Evolutionary conservation across 1,284 basidiomycete genomes (phyloP), one percentile per base, ranked within the genome.

Genomic region (Meripilus lineatus): DNA sequence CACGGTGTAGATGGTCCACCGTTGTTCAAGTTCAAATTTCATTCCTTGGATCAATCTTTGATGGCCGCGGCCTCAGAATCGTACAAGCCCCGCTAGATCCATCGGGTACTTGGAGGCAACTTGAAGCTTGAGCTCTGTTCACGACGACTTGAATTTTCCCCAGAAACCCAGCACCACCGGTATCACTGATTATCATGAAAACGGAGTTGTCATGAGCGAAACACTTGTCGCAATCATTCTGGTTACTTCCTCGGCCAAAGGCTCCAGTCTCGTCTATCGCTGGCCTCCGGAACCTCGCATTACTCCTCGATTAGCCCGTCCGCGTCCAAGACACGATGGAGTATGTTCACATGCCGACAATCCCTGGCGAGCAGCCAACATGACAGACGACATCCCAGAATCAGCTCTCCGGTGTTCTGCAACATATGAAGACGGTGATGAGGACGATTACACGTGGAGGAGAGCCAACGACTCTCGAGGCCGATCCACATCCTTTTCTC

Each of bases 241-340:
- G 17, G 83, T 86, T 21, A 85, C 84, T 4, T 79, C 80, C 5
- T 89, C 87, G 5, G 81, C 84, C 3, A 84, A 81, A 56, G 86
- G 82, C 14, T 78, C 81, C 6, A 83, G 70, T 52, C 66, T 89
- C 1, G 80, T 85, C 32, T 89, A 78, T 56, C 72, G 80, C 53
- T 90, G 85, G 85, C 88, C 87, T 1, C 79, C 83, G 14, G 67
- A 64, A 5, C 84, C 85, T 14, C 56, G 65, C 11, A 62, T 72
- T 8, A 71, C 74, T 10, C 71, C 77, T 2, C 71, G 87, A 46
- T 71, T 89, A 26, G 74, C 75, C 45, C 77, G 85, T 36, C 74
- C 84, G 1, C 68, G 71, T 36, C 81, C 82, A 4, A 62, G 65
- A 11, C 57, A 67, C 40, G 64, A 70, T 32, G 59, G 63, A 20